Evolutionary conservation across 129 eudicot genomes (phyloP).

Genomic region (Lactuca saligna): DNA sequence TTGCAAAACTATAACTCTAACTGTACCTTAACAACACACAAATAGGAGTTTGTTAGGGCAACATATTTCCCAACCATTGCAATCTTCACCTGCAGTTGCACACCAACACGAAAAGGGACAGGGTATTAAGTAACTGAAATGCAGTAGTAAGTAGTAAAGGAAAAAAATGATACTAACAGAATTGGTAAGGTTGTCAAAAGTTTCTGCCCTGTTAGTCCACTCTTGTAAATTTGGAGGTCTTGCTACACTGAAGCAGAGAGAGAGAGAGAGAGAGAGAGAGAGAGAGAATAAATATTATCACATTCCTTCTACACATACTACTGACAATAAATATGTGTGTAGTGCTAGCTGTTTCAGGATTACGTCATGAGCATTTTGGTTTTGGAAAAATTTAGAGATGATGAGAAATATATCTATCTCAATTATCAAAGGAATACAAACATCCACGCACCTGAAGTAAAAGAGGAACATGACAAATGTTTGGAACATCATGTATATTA

Average conservation of each 20-base stretch:
- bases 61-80: constrained; percentile 99
- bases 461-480: constrained; percentile 97
- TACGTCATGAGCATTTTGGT: constrained; percentile 88
- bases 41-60: constrained; percentile 83
- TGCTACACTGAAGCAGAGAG: constrained; percentile 87
- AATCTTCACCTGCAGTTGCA: constrained; percentile 93
- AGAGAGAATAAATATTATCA: constrained; percentile 19
- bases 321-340: constrained; percentile 11
- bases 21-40: constrained; percentile 90
- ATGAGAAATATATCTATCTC: neutral
- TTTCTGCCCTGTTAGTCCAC: constrained; percentile 93
- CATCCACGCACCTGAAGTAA: constrained; percentile 66
- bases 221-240: constrained; percentile 72
- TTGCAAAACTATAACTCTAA: neutral
- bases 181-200: constrained; percentile 75
- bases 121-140: no score
- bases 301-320: constrained; percentile 11
- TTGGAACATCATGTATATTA: constrained; percentile 97
- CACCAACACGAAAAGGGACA: constrained; percentile 6
- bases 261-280: no score
- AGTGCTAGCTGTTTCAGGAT: constrained; percentile 76
- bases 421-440: neutral
- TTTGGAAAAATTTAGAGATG: constrained; percentile 40
- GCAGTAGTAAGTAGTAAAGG: no score
- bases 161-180: constrained; percentile 52